These are phyloP conservation scores for Tulasnella sp. DNA, from an alignment of 768 basidiomycete species.

Conservation along the genomic window DNA sequence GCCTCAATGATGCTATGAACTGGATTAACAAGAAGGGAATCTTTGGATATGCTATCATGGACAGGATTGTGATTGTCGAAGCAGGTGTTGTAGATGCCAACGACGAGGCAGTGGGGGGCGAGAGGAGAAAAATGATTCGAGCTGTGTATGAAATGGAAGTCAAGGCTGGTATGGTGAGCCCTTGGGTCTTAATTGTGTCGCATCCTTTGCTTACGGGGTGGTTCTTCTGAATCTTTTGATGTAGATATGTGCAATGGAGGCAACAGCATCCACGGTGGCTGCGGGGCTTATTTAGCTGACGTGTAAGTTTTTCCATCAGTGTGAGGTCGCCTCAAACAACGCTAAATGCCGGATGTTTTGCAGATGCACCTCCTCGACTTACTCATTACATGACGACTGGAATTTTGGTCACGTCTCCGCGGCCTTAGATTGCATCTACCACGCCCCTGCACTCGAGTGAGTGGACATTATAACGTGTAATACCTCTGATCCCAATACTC, in stretches of 20 bases:
- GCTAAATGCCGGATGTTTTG: not conserved
- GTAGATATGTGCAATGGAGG: slow-evolving; percentile 8
- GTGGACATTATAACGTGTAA: not conserved
- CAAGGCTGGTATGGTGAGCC: not conserved
- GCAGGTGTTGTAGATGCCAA: too few species aligned
- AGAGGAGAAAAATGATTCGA: too few species aligned
- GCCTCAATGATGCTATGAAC: too few species aligned
- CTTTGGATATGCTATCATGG: too few species aligned
- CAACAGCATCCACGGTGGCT: not conserved
- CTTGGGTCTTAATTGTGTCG: not conserved
- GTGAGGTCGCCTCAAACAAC: not conserved
- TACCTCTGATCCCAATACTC: too few species aligned
- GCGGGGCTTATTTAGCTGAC: slow-evolving; percentile 2
- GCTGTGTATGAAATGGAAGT: too few species aligned
- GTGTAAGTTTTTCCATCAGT: not conserved
- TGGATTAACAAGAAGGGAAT: too few species aligned
- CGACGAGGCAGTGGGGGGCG: too few species aligned
- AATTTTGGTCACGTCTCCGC: slow-evolving; percentile 1
- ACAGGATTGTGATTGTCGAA: too few species aligned
- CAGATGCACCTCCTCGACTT: slow-evolving; percentile 1
- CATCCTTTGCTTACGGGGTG: not conserved
- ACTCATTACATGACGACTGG: slow-evolving; percentile 9
- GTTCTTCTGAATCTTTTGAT: too few species aligned
- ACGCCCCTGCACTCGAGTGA: slow-evolving; percentile 3
- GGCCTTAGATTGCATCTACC: slow-evolving; percentile 1